These are phyloP conservation scores for Emmonsiellopsis sp. DNA, from an alignment of 2,329 filamentous ascomycete species.

Conservation along the genomic window DNA sequence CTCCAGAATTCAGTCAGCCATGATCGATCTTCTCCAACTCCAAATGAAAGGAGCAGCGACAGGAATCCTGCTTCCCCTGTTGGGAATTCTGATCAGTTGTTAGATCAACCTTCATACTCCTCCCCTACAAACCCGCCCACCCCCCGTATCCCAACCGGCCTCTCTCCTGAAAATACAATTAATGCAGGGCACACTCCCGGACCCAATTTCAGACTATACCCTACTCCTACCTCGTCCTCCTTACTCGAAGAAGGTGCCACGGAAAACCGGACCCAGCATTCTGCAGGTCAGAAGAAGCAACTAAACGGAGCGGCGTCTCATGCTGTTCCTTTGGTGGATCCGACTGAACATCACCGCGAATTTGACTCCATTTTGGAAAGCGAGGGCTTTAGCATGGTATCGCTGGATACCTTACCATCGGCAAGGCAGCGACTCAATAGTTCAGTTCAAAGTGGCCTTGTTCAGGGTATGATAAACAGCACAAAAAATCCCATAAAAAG, in stretches of 20 bases:
- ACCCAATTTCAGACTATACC: constrained; percentile 26
- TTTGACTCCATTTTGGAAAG: constrained; percentile 50
- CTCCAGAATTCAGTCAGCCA: not conserved
- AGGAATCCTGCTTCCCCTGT: not conserved
- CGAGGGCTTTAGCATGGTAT: constrained; percentile 51
- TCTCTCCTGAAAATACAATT: constrained; percentile 26
- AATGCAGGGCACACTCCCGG: constrained; percentile 25
- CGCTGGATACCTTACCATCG: constrained; percentile 45
- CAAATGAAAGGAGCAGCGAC: not conserved
- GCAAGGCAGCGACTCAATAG: constrained; percentile 34
- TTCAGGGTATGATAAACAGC: not conserved
- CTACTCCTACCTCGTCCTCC: constrained; percentile 33
- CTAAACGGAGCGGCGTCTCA: not conserved
- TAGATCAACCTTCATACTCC: constrained; percentile 13
- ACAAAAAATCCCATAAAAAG: constrained; percentile 9
- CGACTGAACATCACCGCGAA: constrained; percentile 36
- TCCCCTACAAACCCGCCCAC: constrained; percentile 28
- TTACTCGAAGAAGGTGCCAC: constrained; percentile 24
- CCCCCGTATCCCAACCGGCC: constrained; percentile 15
- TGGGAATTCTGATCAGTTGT: too few relatives aligned
- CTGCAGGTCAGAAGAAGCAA: not conserved
- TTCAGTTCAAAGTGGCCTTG: constrained; percentile 14
- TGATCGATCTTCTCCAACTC: not conserved
- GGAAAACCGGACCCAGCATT: constrained; percentile 12
- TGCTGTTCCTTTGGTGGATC: constrained; percentile 17